Conservation (phyloP, 2,329 filamentous ascomycete genomes). For the Cladosporium sp. region DNA sequence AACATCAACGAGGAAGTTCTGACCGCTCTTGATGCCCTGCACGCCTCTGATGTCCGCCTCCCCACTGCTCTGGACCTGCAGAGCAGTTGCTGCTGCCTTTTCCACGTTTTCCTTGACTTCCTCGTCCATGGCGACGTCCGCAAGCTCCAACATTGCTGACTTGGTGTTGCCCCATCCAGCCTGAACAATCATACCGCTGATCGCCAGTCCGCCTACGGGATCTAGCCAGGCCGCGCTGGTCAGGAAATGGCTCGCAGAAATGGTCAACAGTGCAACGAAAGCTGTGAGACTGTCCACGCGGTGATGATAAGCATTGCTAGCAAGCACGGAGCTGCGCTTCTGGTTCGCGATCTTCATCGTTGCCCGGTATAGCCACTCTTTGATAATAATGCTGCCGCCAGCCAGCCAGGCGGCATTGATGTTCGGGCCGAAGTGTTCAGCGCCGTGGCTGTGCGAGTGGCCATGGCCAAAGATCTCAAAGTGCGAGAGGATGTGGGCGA, state of each 20-base stretch:
- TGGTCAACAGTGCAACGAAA: slow-evolving; percentile 85
- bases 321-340: slow-evolving; percentile 91
- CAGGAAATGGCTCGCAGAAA: slow-evolving; percentile 84
- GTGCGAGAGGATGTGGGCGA: slow-evolving; percentile 44
- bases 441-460: slow-evolving; percentile 66
- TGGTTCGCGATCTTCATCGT: slow-evolving; percentile 97
- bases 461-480: slow-evolving; percentile 50
- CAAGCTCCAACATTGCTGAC: slow-evolving; percentile 79
- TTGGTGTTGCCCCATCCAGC: slow-evolving; percentile 86
- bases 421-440: slow-evolving; percentile 63
- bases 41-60: slow-evolving; percentile 71
- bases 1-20: slow-evolving; percentile 91
- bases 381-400: slow-evolving; percentile 82
- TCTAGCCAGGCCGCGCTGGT: slow-evolving; percentile 88
- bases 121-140: slow-evolving; percentile 84
- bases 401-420: slow-evolving; percentile 95
- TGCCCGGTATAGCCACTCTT: slow-evolving; percentile 95
- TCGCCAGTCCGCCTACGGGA: slow-evolving; percentile 86
- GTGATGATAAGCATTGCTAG: slow-evolving; percentile 95
- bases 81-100: slow-evolving; percentile 61
- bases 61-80: slow-evolving; percentile 40
- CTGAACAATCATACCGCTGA: slow-evolving; percentile 89
- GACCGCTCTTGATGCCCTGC: slow-evolving; percentile 89
- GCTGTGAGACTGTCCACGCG: slow-evolving; percentile 94
- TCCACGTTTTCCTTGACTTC: slow-evolving; percentile 75